Conservation (phyloP, 495 filamentous ascomycete species). For the Hypoxylon intermedium region DNA sequence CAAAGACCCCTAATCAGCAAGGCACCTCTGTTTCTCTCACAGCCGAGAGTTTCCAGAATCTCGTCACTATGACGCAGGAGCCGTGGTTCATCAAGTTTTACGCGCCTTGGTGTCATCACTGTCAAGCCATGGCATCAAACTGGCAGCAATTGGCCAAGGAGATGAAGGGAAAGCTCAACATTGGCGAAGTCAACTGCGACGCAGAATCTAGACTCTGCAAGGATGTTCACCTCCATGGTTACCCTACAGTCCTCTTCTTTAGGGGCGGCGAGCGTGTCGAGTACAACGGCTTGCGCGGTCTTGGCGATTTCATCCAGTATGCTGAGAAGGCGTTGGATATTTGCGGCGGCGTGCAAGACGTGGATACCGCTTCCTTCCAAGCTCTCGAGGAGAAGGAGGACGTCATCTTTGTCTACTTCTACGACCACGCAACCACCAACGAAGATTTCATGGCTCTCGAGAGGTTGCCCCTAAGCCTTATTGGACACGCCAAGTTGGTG, state of each 20-base stretch:
- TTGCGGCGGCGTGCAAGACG: conserved; percentile 76
- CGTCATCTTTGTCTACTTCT: conserved; percentile 96
- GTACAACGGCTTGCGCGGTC: conserved; percentile 88
- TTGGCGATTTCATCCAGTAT: conserved; percentile 88
- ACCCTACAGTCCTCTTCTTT: conserved; percentile 93
- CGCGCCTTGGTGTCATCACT: conserved; percentile 95
- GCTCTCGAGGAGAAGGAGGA: conserved; percentile 90
- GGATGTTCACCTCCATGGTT: conserved; percentile 77
- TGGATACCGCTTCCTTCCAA: conserved; percentile 77
- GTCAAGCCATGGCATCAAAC: conserved; percentile 86
- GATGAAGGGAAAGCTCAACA: conserved; percentile 84
- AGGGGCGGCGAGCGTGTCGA: conserved; percentile 88
- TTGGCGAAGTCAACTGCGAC: conserved; percentile 97
- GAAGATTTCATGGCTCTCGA: conserved; percentile 93
- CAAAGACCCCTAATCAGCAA: conserved; percentile 69
- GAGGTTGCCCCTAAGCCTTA: conserved; percentile 79
- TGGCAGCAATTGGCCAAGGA: conserved; percentile 91
- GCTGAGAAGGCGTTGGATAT: conserved; percentile 85
- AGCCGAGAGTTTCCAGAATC: conserved; percentile 83
- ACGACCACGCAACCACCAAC: conserved; percentile 88
- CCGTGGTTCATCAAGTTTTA: conserved; percentile 99
- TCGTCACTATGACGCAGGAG: conserved; percentile 85
- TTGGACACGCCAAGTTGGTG: conserved; percentile 89
- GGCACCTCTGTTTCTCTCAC: conserved; percentile 78
- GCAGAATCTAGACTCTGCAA: conserved; percentile 84